These are phyloP conservation scores for Oryza punctata DNA, from an alignment of 176 grass and related monocot genomes.

Conservation along the genomic window DNA sequence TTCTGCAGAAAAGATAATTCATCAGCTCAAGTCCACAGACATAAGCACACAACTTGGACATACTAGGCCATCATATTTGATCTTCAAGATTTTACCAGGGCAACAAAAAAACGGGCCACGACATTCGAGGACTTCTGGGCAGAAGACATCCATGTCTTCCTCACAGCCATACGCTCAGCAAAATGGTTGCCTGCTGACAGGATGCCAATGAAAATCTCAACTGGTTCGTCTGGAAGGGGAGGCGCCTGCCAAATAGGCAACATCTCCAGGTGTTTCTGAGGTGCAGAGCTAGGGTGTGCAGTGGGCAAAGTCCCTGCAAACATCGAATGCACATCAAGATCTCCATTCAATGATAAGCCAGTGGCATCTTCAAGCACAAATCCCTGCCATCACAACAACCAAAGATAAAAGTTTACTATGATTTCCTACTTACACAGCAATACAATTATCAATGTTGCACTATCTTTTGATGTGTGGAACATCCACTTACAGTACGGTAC, in stretches of 20 bases:
- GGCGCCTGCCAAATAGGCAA: constrained; percentile 70
- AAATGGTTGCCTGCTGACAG: constrained; percentile 97
- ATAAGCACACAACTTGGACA: not conserved
- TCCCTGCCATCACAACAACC: constrained; percentile 57
- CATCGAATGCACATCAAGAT: constrained; percentile 82
- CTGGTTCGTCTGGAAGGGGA: constrained; percentile 61
- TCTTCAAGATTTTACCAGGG: constrained; percentile 66
- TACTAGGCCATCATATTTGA: constrained; percentile 8
- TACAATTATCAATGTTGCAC: not conserved
- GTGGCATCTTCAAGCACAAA: constrained; percentile 96
- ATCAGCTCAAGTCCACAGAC: constrained; percentile 30
- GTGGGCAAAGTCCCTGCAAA: constrained; percentile 83
- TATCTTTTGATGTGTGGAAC: not conserved
- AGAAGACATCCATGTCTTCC: constrained; percentile 95
- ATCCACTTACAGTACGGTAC: constrained; percentile 74
- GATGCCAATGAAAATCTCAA: constrained; percentile 93
- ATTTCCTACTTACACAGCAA: not conserved
- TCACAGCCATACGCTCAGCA: constrained; percentile 92
- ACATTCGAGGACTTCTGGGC: constrained; percentile 62
- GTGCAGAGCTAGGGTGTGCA: constrained; percentile 78
- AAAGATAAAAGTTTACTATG: constrained; percentile 30
- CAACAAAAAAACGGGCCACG: constrained; percentile 92
- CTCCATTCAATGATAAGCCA: constrained; percentile 89
- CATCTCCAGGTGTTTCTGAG: constrained; percentile 84
- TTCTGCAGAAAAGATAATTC: constrained; percentile 54